A percentile compares a stretch with the other conserved stretches of the same genome.
Conservation (phyloP, 2,329 filamentous ascomycete genomes). For the Fusarium musae region DNA sequence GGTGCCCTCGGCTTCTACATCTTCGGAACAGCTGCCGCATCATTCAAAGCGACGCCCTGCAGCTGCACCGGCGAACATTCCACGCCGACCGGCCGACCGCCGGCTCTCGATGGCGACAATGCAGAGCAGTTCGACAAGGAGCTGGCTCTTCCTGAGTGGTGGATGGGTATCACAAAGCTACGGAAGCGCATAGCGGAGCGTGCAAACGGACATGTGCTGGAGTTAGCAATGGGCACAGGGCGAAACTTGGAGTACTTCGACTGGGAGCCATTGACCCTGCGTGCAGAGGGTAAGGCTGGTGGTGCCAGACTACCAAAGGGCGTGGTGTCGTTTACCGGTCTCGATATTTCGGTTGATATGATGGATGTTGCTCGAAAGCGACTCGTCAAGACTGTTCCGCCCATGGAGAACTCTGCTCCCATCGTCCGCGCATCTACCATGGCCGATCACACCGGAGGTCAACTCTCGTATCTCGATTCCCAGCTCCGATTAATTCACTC, state of each 20-base stretch:
- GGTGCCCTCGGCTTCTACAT: slow-evolving; percentile 61
- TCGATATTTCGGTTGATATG: slow-evolving; percentile 71
- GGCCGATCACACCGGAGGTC: slow-evolving; percentile 50
- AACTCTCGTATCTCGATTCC: slow-evolving; percentile 53
- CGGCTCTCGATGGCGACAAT: slow-evolving; percentile 57
- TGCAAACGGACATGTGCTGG: slow-evolving; percentile 68
- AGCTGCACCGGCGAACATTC: slow-evolving; percentile 48
- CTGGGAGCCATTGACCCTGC: slow-evolving; percentile 58
- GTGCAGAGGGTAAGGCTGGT: slow-evolving; percentile 14
- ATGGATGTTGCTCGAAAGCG: slow-evolving; percentile 66
- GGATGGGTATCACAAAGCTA: slow-evolving; percentile 65
- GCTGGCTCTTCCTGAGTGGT: slow-evolving; percentile 66
- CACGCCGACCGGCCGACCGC: slow-evolving; percentile 60
- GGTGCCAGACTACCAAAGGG: slow-evolving; percentile 29
- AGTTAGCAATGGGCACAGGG: slow-evolving; percentile 72
- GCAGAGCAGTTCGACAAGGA: slow-evolving; percentile 68
- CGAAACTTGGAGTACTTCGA: slow-evolving; percentile 69
- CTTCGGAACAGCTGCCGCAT: slow-evolving; percentile 52
- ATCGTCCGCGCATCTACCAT: slow-evolving; percentile 49
- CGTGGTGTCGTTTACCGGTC: slow-evolving; percentile 68
- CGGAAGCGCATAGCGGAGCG: slow-evolving; percentile 60
- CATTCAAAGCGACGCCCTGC: slow-evolving; percentile 45
- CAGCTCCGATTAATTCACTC: slow-evolving; percentile 60
- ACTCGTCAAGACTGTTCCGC: slow-evolving; percentile 58
- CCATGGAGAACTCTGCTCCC: slow-evolving; percentile 48